Percentiles rank a stretch among this genome's conserved stretches.
phyloP scores from a whole-genome alignment of 345 rosid species.

The Citrus sp. region DNA sequence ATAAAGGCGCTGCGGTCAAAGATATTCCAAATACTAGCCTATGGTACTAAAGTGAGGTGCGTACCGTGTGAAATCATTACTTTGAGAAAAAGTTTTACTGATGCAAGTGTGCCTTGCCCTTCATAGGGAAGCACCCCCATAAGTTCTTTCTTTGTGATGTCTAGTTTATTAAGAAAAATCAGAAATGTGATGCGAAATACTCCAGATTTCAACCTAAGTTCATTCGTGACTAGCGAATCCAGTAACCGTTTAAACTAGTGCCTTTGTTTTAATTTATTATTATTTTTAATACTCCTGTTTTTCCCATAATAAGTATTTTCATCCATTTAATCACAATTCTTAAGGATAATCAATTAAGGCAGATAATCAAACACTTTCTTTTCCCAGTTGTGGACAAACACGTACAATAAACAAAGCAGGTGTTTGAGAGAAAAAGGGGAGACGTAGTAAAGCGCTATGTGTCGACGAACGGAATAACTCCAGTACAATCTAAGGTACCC shows the following conservation, averaged over 20 bases:
- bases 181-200: background rate
- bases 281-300: background rate
- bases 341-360: background rate
- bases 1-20: background rate
- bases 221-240: background rate
- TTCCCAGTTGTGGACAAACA: no score
- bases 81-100: background rate
- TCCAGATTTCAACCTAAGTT: background rate
- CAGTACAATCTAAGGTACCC: no score
- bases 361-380: background rate
- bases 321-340: background rate
- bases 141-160: background rate
- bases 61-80: background rate
- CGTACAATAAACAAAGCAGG: no score
- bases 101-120: background rate
- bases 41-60: background rate
- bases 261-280: no score
- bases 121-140: background rate
- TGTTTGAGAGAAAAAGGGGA: no score
- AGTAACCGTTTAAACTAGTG: background rate
- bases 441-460: no score
- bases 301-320: no score
- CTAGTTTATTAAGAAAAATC: background rate
- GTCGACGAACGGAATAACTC: no score
- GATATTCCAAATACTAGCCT: background rate